These are phyloP conservation scores for Mimosa pudica DNA, from an alignment of 306 rosid genomes.

Conservation along the genomic window DNA sequence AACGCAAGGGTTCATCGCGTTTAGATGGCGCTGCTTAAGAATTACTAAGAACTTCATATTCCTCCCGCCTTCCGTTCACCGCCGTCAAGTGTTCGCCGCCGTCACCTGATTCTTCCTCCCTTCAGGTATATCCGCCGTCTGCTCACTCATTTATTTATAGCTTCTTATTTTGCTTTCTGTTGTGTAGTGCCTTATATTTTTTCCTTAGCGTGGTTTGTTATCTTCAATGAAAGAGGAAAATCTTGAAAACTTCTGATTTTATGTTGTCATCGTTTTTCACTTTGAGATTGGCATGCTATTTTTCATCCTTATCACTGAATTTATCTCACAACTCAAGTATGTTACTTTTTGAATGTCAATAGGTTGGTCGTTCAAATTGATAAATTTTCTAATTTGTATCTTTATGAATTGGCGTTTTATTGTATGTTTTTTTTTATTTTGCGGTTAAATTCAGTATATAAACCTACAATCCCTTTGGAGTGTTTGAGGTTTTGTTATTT, in stretches of 20 bases:
- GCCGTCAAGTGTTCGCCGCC: too few relatives aligned
- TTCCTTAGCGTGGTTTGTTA: neutral
- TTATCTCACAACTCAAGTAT: neutral
- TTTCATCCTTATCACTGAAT: neutral
- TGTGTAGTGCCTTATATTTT: too few relatives aligned
- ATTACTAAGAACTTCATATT: neutral
- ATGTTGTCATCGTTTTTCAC: neutral
- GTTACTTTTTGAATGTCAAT: neutral
- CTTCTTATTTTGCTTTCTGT: neutral
- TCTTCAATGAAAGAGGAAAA: neutral
- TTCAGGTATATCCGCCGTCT: neutral
- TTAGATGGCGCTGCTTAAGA: neutral
- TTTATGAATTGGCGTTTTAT: neutral
- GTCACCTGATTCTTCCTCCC: neutral
- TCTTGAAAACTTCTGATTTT: neutral
- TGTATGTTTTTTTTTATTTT: neutral
- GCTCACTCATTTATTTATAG: neutral
- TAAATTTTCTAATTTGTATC: neutral
- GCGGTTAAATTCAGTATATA: neutral
- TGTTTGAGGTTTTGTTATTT: neutral
- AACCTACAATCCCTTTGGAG: neutral
- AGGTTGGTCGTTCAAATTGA: neutral
- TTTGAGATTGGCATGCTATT: neutral
- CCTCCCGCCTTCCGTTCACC: neutral
- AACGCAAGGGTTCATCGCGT: neutral